Evolutionary conservation across 768 basidiomycete species (phyloP).

Genomic region (Sarcodon sp.): DNA sequence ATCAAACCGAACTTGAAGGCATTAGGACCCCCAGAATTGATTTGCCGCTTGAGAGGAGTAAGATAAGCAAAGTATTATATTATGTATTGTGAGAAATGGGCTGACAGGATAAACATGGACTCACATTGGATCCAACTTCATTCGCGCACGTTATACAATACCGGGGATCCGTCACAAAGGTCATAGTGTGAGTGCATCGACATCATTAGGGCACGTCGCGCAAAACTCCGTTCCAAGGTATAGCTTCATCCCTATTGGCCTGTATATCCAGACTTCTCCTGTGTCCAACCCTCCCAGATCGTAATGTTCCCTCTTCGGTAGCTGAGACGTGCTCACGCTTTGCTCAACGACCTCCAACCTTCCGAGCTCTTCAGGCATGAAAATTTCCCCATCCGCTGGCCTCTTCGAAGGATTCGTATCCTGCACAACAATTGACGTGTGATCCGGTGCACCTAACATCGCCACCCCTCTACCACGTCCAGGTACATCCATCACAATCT

Average conservation of each 20-base stretch:
- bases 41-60: too few relatives aligned
- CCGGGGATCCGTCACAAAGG: too few relatives aligned
- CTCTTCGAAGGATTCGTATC: constrained; percentile 23
- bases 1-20: too few relatives aligned
- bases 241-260: constrained; percentile 30
- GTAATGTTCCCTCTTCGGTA: constrained; percentile 27
- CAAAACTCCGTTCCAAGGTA: constrained; percentile 15
- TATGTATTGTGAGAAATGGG: too few relatives aligned
- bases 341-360: constrained; percentile 43
- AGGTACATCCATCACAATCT: constrained; percentile 14
- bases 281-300: constrained; percentile 28
- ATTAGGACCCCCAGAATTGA: too few relatives aligned
- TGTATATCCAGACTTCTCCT: constrained; percentile 47
- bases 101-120: too few relatives aligned
- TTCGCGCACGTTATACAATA: too few relatives aligned
- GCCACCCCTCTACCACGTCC: constrained; percentile 13
- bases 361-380: constrained; percentile 27
- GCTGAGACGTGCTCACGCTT: constrained; percentile 24
- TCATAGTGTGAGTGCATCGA: constrained; percentile 5
- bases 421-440: constrained; percentile 36
- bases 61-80: too few relatives aligned
- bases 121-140: too few relatives aligned
- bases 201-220: constrained; percentile 9
- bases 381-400: constrained; percentile 22
- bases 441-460: constrained; percentile 37